Evolutionary conservation across 1,139 yeast species (phyloP), one percentile per base, ranked within the genome.

Genomic region (Hyphopichia wangnamkhiaoensis): DNA sequence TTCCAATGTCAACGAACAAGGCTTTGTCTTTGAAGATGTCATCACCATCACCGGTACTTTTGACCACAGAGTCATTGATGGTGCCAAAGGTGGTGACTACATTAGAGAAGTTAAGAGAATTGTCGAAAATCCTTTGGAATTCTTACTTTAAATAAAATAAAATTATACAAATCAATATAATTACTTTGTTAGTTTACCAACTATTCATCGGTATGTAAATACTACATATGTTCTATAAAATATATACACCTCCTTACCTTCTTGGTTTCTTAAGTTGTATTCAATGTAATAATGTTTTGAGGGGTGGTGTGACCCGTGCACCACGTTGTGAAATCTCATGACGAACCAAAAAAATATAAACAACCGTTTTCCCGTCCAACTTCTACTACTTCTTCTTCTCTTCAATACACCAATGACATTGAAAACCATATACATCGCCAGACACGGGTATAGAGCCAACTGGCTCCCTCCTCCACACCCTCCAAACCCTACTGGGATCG

Each of bases 11-110:
- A 83, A 90, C 57, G 96, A 89, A 64, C 82, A 84, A 56, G 98
- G 98, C 27, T 84, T 93, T 64, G 79, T 89, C 41, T 91, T 93
- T 60, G 97, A 90, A 57, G 95, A 88, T 59, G 86, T 86, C 60
- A 85, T 93, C 60, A 86, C 83, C 56, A 80, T 91, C 62, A 91
- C 98, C 44, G 97, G 96, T 70, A 88, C 98, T 41, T 93, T 93
- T 61, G 99, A 93, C 72, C 99, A 93, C 76, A 87, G 97, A 76
- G 85, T 86, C 45, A 83, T 91, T 49, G 99, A 93, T 62, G 99
- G 99, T 59, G 98, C 98, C 42, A 83, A 86, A 56, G 98, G 96
- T 58, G 98, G 95, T 65, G 98, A 93, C 59, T 94, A 81, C 80
- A 88, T 93, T 76, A 88, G 81, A 71, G 96, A 90, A 54, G 79